Conservation (phyloP, 2,329 filamentous ascomycete species). For the Trematosphaeria pertusa region DNA sequence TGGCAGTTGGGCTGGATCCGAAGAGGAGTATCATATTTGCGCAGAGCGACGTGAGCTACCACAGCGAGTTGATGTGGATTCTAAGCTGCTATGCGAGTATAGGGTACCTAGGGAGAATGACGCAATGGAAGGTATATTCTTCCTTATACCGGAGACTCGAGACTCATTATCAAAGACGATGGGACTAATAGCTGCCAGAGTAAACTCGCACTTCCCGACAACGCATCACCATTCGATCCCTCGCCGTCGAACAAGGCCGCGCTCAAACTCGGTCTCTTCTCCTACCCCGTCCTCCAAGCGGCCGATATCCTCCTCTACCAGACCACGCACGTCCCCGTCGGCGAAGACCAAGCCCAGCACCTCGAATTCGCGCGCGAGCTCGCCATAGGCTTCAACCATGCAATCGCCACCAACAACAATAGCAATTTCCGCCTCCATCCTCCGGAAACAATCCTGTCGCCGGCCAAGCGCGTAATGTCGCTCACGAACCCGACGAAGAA, state of each 20-base stretch:
- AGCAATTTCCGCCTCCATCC: slow-evolving; percentile 55
- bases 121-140: slow-evolving; percentile 88
- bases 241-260: slow-evolving; percentile 58
- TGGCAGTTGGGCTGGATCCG: slow-evolving; percentile 85
- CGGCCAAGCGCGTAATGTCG: slow-evolving; percentile 88
- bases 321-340: slow-evolving; percentile 93
- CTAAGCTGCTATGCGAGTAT: slow-evolving; percentile 89
- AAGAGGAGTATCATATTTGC: slow-evolving; percentile 80
- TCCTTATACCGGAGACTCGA: background rate
- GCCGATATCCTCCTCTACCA: slow-evolving; percentile 88
- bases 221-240: slow-evolving; percentile 63
- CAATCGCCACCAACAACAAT: slow-evolving; percentile 87
- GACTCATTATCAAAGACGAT: too few relatives aligned
- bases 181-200: slow-evolving; percentile 51
- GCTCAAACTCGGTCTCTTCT: slow-evolving; percentile 89
- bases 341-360: slow-evolving; percentile 94
- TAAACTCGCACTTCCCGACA: slow-evolving; percentile 71
- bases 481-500: slow-evolving; percentile 78
- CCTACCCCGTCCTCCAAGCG: slow-evolving; percentile 93
- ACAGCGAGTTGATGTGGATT: slow-evolving; percentile 96
- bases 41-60: slow-evolving; percentile 78
- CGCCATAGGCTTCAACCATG: slow-evolving; percentile 83
- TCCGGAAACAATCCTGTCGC: slow-evolving; percentile 48
- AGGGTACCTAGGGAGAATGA: slow-evolving; percentile 97
- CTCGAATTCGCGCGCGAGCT: slow-evolving; percentile 90